Base-by-base conservation (phyloP, 192 early-diverging fungal species). In the Backusella circina region DNA sequence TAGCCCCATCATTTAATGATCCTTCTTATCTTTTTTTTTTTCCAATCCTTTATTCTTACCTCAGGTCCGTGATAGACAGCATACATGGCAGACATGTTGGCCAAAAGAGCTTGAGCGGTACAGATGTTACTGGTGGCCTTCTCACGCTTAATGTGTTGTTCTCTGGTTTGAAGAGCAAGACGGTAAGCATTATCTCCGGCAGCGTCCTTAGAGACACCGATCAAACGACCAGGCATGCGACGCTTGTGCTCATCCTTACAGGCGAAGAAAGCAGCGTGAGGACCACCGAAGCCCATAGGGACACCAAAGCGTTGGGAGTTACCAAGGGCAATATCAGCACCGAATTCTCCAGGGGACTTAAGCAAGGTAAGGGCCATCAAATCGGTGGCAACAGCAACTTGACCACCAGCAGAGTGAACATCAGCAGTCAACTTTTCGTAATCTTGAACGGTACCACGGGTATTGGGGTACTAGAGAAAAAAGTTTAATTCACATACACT, bases 1-100 rank as follows among this genome's bases (percentile, higher is more conserved):
- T 50, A 67, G 37, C 8, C n/a, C 7, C 39, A 65, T 31, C 23
- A 71, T 32, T 21, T 65, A 38, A 23, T 35, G 78, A 70, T 50
- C 57, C 44, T 44, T 26, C 10, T 10, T 44, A 44, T 18, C 39
- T 44, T 38, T 30, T 30, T 77, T 71, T 33, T 77, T 67, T 23
- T 67, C 9, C n/a, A 18, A 47, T 57, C 54, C 23, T 57, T 57
- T 2, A 3, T 31, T 15, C 76, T 70, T 76, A 91, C 90, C 76
- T 92, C 83, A 35, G 98, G 97, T 51, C 98, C 98, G 81, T 99
- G 98, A 86, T 98, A 99, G 66, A 99, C 95, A 31, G 94, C 95
- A 78, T 99, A 99, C 94, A 99, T 98, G 61, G 96, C 98, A 36
- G 96, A 89, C 97, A 99, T 98, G 89, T 99, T 99, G 71, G 98